phyloP scores from a whole-genome alignment of 345 rosid genomes.

The Ailanthus altissimus region DNA sequence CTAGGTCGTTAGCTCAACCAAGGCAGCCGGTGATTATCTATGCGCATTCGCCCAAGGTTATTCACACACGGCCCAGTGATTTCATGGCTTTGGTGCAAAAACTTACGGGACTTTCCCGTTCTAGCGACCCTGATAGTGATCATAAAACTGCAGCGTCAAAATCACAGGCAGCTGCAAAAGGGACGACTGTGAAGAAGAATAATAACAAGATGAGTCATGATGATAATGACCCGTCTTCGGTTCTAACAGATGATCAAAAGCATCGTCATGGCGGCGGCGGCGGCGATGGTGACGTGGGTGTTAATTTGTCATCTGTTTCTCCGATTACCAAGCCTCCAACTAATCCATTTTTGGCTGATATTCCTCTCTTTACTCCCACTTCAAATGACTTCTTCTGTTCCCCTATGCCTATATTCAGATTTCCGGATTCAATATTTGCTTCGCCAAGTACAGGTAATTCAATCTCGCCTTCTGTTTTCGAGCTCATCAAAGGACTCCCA shows the following conservation, averaged over 20 bases:
- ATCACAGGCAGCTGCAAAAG: neutral
- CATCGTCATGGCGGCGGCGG: neutral
- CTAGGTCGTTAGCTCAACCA: conserved; percentile 20
- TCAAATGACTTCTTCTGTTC: conserved; percentile 36
- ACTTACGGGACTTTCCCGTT: conserved; percentile 55
- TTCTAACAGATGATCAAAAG: neutral
- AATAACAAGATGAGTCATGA: too few species aligned
- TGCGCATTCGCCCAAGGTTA: conserved; percentile 65
- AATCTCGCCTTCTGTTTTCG: conserved; percentile 35
- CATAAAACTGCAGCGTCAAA: neutral
- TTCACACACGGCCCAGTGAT: conserved; percentile 74
- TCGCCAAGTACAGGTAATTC: conserved; percentile 11
- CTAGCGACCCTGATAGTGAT: conserved; percentile 23
- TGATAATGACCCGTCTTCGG: conserved; percentile 22
- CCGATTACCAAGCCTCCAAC: conserved; percentile 22
- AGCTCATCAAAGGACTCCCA: conserved; percentile 38
- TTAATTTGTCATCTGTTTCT: neutral
- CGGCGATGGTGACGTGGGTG: neutral
- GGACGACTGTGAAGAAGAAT: neutral
- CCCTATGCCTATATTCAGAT: conserved; percentile 28
- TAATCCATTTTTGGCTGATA: conserved; percentile 27
- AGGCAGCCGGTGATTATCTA: conserved; percentile 63
- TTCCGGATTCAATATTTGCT: conserved; percentile 18
- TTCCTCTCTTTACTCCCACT: conserved; percentile 44
- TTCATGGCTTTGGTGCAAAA: conserved; percentile 84